Conservation (phyloP, 73 alveolate species). For the Tetrahymena borealis region DNA sequence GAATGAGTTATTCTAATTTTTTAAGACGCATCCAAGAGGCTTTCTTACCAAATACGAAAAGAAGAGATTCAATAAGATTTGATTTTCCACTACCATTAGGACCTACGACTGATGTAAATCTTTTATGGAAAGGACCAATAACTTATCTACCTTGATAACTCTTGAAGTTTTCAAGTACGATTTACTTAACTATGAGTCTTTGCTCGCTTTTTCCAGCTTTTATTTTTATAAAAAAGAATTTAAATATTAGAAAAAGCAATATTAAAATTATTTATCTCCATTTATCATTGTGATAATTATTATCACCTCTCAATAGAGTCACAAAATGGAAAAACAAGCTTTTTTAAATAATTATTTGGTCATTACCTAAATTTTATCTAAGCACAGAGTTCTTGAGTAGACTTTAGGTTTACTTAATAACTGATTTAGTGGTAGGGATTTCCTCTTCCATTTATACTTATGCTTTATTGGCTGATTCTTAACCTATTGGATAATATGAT, state of each 20-base stretch:
- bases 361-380: neutral
- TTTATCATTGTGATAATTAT: no score
- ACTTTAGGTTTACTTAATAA: neutral
- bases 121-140: constrained; percentile 74
- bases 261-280: no score
- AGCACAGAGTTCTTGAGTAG: neutral
- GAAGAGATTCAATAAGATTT: constrained; percentile 69
- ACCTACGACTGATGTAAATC: constrained; percentile 76
- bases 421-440: neutral
- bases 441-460: neutral
- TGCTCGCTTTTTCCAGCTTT: neutral
- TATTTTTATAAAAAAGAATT: neutral
- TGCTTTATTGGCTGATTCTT: neutral
- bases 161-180: constrained; percentile 67
- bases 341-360: neutral
- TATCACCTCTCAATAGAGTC: no score
- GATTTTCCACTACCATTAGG: constrained; percentile 91
- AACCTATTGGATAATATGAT: neutral
- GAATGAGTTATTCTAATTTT: constrained; percentile 64
- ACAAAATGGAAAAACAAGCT: neutral
- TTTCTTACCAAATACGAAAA: constrained; percentile 80
- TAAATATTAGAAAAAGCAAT: no score
- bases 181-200: constrained; percentile 55
- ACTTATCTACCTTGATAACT: constrained; percentile 69
- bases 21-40: constrained; percentile 72